phyloP scores from a whole-genome alignment of 331 rosid genomes.

The Rhamnella rubrinervis region DNA sequence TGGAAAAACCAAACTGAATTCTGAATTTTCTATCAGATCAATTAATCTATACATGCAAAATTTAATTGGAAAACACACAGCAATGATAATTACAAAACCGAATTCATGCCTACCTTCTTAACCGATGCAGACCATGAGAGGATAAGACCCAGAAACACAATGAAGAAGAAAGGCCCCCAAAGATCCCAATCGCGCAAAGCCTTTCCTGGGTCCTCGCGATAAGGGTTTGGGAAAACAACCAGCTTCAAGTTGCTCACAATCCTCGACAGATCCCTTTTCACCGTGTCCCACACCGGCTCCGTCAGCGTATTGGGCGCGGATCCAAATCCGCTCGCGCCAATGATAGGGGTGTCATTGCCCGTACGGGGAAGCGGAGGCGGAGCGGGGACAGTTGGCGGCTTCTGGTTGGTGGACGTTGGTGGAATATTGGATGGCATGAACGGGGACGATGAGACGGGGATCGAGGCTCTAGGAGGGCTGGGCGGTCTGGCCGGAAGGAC shows the following conservation, averaged over 20 bases:
- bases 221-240: slow-evolving; percentile 91
- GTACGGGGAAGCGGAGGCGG: slow-evolving; percentile 44
- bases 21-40: not conserved
- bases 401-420: slow-evolving; percentile 28
- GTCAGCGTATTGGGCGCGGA: slow-evolving; percentile 73
- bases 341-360: slow-evolving; percentile 13
- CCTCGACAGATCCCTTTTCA: slow-evolving; percentile 81
- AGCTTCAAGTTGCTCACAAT: slow-evolving; percentile 86
- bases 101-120: slow-evolving; percentile 57
- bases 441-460: slow-evolving; percentile 74
- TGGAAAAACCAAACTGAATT: not conserved
- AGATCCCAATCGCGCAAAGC: slow-evolving; percentile 98
- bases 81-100: not conserved
- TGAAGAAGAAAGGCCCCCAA: slow-evolving; percentile 99
- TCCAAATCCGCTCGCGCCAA: slow-evolving; percentile 56
- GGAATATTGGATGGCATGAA: slow-evolving; percentile 70
- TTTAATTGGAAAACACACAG: not conserved
- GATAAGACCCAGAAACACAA: slow-evolving; percentile 81
- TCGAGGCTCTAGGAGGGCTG: slow-evolving; percentile 79
- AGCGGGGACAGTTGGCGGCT: slow-evolving; percentile 42
- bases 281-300: slow-evolving; percentile 92
- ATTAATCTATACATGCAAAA: not conserved
- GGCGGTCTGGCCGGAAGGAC: slow-evolving; percentile 77
- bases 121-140: slow-evolving; percentile 98
- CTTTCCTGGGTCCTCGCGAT: slow-evolving; percentile 90